A percentile compares a stretch with the other conserved stretches of the same genome.
Conservation (phyloP, 2,329 filamentous ascomycete genomes). For the Aureobasidium sp. region DNA sequence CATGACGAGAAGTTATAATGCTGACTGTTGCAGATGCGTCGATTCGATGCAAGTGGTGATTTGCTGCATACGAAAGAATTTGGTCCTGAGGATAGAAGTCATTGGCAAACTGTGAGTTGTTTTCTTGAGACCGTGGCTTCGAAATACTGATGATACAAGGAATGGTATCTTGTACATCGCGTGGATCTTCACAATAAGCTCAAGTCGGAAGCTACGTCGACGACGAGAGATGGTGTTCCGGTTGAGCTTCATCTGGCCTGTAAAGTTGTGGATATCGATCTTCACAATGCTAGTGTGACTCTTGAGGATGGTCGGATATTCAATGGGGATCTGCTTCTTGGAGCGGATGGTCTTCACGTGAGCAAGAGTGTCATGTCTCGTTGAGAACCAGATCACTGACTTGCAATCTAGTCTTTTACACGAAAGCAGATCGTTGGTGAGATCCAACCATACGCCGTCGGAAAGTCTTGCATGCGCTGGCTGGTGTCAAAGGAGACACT, state of each 20-base stretch:
- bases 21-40: slow-evolving; percentile 1
- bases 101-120: background rate
- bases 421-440: background rate
- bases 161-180: slow-evolving; percentile 7
- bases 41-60: background rate
- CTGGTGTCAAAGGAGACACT: slow-evolving; percentile 5
- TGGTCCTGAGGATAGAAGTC: background rate
- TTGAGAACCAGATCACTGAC: background rate
- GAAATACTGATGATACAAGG: background rate
- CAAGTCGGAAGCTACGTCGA: background rate
- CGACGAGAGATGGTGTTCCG: background rate
- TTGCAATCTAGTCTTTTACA: background rate
- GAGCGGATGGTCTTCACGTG: slow-evolving; percentile 8
- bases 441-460: slow-evolving; percentile 1
- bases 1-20: no score
- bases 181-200: slow-evolving; percentile 11
- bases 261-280: slow-evolving; percentile 4
- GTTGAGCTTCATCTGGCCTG: slow-evolving; percentile 1
- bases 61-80: background rate
- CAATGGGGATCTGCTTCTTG: slow-evolving; percentile 1
- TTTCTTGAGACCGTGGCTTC: background rate
- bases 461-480: slow-evolving; percentile 6
- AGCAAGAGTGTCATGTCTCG: background rate
- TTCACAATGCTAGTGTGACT: background rate
- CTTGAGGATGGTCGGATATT: background rate